Evolutionary conservation across 108 stramenopile genomes (phyloP).

Genomic region (Craspedostauros australis): DNA sequence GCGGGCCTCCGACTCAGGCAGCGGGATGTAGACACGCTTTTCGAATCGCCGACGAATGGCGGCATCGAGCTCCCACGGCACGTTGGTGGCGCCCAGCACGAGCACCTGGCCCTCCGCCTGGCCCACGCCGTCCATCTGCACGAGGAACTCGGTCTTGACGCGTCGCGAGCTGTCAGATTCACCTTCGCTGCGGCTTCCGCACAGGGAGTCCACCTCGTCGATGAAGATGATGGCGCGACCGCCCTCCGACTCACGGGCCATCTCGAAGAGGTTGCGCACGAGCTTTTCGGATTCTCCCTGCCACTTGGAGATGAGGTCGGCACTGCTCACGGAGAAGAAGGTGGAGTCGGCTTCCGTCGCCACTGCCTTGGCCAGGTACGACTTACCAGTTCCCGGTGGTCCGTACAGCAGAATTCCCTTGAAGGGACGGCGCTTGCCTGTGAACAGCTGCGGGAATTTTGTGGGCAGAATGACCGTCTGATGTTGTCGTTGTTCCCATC

Average conservation of each 20-base stretch:
- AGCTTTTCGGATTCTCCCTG: conserved; percentile 98
- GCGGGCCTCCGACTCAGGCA: conserved; percentile 88
- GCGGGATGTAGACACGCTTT: conserved; percentile 98
- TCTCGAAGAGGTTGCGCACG: conserved; percentile 96
- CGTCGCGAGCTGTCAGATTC: conserved; percentile 87
- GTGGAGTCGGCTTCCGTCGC: conserved; percentile 98
- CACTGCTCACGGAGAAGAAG: conserved; percentile 95
- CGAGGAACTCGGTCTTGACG: conserved; percentile 99
- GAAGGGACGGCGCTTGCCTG: conserved; percentile 89
- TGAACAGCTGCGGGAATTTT: conserved; percentile 91
- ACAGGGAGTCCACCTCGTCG: conserved; percentile 97
- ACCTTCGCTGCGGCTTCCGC: conserved; percentile 86
- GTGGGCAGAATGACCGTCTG: conserved; percentile 93
- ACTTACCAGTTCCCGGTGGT: conserved; percentile 89
- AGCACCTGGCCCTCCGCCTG: conserved; percentile 75
- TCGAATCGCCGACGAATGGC: conserved; percentile 99
- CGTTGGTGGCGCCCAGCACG: conserved; percentile 96
- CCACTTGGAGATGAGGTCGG: conserved; percentile 97
- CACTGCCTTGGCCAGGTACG: conserved; percentile 97
- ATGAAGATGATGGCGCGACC: conserved; percentile 87
- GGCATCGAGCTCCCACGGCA: conserved; percentile 99
- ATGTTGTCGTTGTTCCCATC: no score
- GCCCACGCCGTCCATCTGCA: conserved; percentile 99
- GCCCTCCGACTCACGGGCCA: conserved; percentile 89
- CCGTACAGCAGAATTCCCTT: conserved; percentile 97